Evolutionary conservation across 2,329 filamentous ascomycete genomes (phyloP).

Genomic region (Coniochaeta sp.): DNA sequence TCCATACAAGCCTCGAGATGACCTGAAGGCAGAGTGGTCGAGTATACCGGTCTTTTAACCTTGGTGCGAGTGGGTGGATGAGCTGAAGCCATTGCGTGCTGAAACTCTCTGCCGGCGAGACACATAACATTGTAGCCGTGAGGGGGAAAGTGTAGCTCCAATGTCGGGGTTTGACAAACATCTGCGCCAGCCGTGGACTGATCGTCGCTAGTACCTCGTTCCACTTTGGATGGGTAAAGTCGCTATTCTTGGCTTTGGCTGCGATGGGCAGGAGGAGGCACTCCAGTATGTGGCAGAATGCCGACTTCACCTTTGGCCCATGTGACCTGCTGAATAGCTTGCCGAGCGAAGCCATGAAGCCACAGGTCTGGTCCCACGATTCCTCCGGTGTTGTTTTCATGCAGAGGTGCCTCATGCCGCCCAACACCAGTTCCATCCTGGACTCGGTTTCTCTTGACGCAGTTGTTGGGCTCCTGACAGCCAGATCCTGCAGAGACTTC

Average conservation of each 20-base stretch:
- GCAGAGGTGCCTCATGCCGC: slow-evolving; percentile 84
- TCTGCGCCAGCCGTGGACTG: slow-evolving; percentile 70
- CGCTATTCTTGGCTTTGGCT: slow-evolving; percentile 65
- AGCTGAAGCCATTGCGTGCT: slow-evolving; percentile 80
- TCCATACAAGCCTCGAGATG: slow-evolving; percentile 86
- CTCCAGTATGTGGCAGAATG: slow-evolving; percentile 89
- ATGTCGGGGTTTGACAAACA: slow-evolving; percentile 87
- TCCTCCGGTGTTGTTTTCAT: slow-evolving; percentile 68
- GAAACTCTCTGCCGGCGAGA: slow-evolving; percentile 79
- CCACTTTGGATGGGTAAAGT: slow-evolving; percentile 80
- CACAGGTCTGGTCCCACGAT: slow-evolving; percentile 79
- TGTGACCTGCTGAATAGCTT: slow-evolving; percentile 82
- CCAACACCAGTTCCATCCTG: slow-evolving; percentile 78
- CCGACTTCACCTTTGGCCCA: slow-evolving; percentile 83
- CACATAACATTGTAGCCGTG: slow-evolving; percentile 79
- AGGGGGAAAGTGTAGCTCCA: slow-evolving; percentile 87
- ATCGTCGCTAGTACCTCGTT: slow-evolving; percentile 74
- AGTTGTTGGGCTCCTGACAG: slow-evolving; percentile 57
- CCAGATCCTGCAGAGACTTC: slow-evolving; percentile 66
- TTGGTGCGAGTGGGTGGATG: slow-evolving; percentile 68
- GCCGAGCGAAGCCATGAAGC: slow-evolving; percentile 77
- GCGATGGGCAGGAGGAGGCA: slow-evolving; percentile 82
- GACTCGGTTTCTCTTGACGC: slow-evolving; percentile 62
- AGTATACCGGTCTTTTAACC: slow-evolving; percentile 75
- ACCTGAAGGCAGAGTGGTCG: slow-evolving; percentile 79